Evolutionary conservation across 1,284 basidiomycete genomes (phyloP), one percentile per base, ranked within the genome.

Genomic region (Pseudozyma thailandica): DNA sequence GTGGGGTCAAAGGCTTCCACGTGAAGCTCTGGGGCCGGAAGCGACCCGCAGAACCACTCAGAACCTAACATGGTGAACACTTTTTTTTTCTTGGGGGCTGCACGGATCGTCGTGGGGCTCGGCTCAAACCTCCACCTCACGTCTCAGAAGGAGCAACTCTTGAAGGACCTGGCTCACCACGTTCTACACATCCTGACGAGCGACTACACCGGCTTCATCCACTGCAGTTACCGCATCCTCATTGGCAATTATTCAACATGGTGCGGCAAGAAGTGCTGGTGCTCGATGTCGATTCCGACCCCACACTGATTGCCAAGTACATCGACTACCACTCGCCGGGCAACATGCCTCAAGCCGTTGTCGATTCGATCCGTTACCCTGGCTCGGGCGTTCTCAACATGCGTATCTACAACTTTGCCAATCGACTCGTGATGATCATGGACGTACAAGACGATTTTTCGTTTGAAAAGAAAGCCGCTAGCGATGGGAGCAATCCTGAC

Each of bases 381-480:
- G 63, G 63, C 2, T 57, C 58, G 5, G 65, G 65, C 2, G 51
- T 69, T 9, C 43, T 62, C 46, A 69, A 62, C 37, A 69, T 69
- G 65, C 58, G 65, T 20, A 69, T 69, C 42, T 69, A 57, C 39
- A 45, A 62, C 41, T 69, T 69, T 42, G 45, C 65, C 42, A 50
- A 62, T 23, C 59, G 65, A 3, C 55, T 69, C 0, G 59, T 55
- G 10, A 69, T 69, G 65, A 49, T 62, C 26, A 69, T 69, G 54
- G 65, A 69, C 43, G 65, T 69, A 2, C 47, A 69, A 6, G 65
- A 69, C 35, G 54, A 62, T 27, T 69, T 69, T 21, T 57, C 45
- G 5, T 58, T 58, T 7, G 50, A 57, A 4, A 46, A 42, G 2
- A 69, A 69, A 37, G 54, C 65, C 2, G 58, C 54, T 2, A 50